Conservation (phyloP, 352 stramenopile genomes). For the Phytopythium ostracodes region DNA sequence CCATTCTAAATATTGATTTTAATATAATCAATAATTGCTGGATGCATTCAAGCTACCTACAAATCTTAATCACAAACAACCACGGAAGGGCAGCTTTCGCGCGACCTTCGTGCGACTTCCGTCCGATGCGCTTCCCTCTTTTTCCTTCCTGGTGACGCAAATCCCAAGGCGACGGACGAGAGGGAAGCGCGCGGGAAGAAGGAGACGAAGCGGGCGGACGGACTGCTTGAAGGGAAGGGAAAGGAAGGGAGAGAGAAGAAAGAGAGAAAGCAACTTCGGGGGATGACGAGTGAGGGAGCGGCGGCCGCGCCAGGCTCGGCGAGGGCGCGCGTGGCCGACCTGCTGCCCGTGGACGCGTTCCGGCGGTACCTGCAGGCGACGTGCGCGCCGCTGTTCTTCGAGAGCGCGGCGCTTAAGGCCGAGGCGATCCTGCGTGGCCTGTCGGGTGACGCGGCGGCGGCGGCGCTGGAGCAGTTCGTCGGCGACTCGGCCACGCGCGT, state of each 20-base stretch:
- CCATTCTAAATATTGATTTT: not conserved
- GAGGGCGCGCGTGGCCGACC: constrained; percentile 23
- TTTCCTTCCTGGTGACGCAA: not conserved
- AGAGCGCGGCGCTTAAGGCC: constrained; percentile 31
- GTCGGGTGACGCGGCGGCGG: constrained; percentile 18
- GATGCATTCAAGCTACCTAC: too few relatives aligned
- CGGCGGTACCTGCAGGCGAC: constrained; percentile 58
- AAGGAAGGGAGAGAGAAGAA: not conserved
- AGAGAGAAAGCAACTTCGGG: constrained; percentile 11
- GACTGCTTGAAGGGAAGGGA: too few relatives aligned
- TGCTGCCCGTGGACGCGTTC: constrained; percentile 42
- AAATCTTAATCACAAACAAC: too few relatives aligned
- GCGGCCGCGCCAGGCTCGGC: constrained; percentile 18
- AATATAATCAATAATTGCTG: too few relatives aligned
- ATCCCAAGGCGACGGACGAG: not conserved
- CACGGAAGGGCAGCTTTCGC: not conserved
- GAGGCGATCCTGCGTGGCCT: constrained; percentile 48
- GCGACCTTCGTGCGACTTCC: not conserved
- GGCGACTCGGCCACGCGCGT: constrained; percentile 54
- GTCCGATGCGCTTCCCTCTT: not conserved
- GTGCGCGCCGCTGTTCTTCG: constrained; percentile 64
- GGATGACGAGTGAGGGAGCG: constrained; percentile 23
- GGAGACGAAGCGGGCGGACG: not conserved
- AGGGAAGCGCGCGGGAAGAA: not conserved
- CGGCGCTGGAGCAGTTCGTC: constrained; percentile 68